Conservation (phyloP, 192 early-diverging fungal species). For the Globomyces pollinis-pini region DNA sequence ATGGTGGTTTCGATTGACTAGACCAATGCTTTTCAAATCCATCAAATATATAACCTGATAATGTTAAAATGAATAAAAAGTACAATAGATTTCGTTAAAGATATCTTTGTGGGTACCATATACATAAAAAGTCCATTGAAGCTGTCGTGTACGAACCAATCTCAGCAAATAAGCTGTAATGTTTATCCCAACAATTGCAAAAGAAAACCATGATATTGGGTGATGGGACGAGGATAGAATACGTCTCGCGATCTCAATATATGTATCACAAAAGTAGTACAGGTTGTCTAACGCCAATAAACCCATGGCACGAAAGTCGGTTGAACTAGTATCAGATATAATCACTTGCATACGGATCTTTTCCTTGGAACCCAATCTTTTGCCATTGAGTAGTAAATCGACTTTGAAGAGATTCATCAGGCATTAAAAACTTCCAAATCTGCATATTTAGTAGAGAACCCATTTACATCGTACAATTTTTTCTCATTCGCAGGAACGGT, state of each 20-base stretch:
- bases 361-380: conserved; percentile 77
- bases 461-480: conserved; percentile 46
- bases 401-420: conserved; percentile 33
- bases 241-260: conserved; percentile 44
- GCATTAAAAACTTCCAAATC: conserved; percentile 57
- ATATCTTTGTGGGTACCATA: conserved; percentile 45
- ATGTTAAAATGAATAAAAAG: not conserved
- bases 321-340: conserved; percentile 42
- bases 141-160: conserved; percentile 48
- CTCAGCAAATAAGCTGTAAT: conserved; percentile 60
- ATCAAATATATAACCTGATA: conserved; percentile 59
- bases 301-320: conserved; percentile 85
- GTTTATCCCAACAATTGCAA: conserved; percentile 74
- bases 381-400: conserved; percentile 60
- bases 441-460: not conserved
- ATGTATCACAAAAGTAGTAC: conserved; percentile 51
- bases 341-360: conserved; percentile 40
- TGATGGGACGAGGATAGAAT: conserved; percentile 55
- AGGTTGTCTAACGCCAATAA: conserved; percentile 67
- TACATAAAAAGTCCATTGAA: conserved; percentile 57
- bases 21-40: conserved; percentile 61
- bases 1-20: conserved; percentile 35
- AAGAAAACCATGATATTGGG: conserved; percentile 57
- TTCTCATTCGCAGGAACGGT: conserved; percentile 50
- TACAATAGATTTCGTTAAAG: conserved; percentile 73